These are phyloP conservation scores for Fusarium fracticaudum DNA, from an alignment of 2,329 filamentous ascomycete genomes.

Conservation along the genomic window DNA sequence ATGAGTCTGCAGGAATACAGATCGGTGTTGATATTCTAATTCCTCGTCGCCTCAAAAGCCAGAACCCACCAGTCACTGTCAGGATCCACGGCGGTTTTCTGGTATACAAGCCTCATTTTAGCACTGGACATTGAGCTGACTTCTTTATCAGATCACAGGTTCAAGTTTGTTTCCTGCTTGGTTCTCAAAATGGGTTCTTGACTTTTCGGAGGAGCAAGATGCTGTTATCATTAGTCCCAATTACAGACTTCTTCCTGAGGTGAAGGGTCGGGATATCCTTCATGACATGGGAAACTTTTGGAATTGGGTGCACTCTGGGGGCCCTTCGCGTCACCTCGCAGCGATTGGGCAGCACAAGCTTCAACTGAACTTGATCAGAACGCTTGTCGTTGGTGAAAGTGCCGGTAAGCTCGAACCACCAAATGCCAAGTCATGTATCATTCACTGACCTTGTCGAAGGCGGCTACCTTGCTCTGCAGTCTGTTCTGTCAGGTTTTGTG, in stretches of 20 bases:
- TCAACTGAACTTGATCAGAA: accelerated
- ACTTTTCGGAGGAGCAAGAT: not conserved
- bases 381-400: not conserved
- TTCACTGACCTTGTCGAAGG: too few relatives aligned
- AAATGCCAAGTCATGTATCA: accelerated
- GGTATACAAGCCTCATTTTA: accelerated
- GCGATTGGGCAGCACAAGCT: accelerated
- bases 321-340: not conserved
- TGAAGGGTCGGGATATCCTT: not conserved
- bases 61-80: not conserved
- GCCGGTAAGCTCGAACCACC: not conserved
- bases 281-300: not conserved
- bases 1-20: not conserved
- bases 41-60: not conserved
- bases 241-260: not conserved
- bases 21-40: not conserved
- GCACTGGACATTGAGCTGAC: not conserved
- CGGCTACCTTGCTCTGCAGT: not conserved
- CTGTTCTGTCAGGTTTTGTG: not conserved
- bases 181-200: not conserved
- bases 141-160: not conserved
- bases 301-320: not conserved
- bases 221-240: not conserved
- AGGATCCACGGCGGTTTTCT: not conserved
- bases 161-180: not conserved